These are phyloP conservation scores for Bipolaris cookei DNA, from an alignment of 2,329 filamentous ascomycete genomes.

Conservation along the genomic window DNA sequence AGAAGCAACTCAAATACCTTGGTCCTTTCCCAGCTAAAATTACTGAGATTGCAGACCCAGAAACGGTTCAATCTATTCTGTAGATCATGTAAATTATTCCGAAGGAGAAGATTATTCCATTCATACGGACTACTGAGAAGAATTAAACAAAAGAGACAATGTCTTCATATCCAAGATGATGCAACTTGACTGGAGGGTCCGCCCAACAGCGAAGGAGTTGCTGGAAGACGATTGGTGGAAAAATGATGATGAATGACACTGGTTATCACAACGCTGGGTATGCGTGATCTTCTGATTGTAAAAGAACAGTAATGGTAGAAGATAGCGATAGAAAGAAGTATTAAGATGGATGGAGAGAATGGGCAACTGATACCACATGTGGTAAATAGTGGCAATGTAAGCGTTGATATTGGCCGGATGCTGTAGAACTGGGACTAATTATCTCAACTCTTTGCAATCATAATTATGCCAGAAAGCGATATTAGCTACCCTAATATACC, in stretches of 20 bases:
- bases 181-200: conserved; percentile 53
- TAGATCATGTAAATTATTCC: conserved; percentile 20
- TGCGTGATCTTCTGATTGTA: no score
- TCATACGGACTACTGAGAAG: conserved; percentile 19
- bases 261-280: no score
- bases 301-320: no score
- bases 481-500: no score
- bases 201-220: conserved; percentile 49
- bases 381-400: no score
- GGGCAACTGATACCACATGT: no score
- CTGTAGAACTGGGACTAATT: no score
- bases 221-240: conserved; percentile 50
- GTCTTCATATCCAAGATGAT: conserved; percentile 53
- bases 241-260: not conserved
- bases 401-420: no score
- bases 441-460: no score
- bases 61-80: conserved; percentile 18
- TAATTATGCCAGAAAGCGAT: no score
- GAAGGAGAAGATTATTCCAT: conserved; percentile 21
- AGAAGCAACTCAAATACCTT: conserved; percentile 32
- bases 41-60: conserved; percentile 28
- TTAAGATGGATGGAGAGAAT: no score
- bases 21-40: conserved; percentile 33
- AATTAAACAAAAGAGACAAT: conserved; percentile 25
- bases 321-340: no score